A percentile compares a stretch with the other conserved stretches of the same genome.
Conservation (phyloP, 2,329 filamentous ascomycete species). For the Alternaria brassicicola region DNA sequence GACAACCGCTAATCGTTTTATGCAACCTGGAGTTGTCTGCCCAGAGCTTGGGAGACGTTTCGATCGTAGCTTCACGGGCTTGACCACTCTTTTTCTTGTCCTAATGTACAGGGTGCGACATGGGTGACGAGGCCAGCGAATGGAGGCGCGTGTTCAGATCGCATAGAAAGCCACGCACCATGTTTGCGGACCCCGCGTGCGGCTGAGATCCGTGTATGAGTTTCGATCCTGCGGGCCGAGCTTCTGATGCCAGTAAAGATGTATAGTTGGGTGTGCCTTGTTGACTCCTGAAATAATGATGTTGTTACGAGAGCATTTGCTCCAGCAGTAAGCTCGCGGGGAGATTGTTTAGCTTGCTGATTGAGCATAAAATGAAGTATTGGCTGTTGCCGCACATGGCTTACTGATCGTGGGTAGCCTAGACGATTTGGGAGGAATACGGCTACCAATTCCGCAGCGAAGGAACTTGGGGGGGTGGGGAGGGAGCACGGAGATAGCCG, state of each 20-base stretch:
- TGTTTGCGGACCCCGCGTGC: background rate
- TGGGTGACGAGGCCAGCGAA: slow-evolving; percentile 2
- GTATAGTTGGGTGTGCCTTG: background rate
- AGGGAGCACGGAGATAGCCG: background rate
- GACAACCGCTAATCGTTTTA: background rate
- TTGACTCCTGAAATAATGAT: background rate
- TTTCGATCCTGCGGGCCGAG: background rate
- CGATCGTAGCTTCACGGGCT: background rate
- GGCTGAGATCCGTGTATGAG: background rate
- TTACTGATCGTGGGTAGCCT: slow-evolving; percentile 5
- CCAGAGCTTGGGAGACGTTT: slow-evolving; percentile 3
- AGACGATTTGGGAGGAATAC: background rate
- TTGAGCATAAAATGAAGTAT: background rate
- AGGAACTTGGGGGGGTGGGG: background rate
- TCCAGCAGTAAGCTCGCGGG: background rate
- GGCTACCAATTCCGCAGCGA: background rate
- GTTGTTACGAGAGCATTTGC: background rate
- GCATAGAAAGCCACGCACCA: background rate
- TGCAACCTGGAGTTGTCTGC: background rate
- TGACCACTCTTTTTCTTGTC: background rate
- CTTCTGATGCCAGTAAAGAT: background rate
- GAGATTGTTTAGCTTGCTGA: background rate
- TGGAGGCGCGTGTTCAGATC: slow-evolving; percentile 2
- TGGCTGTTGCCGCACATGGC: background rate
- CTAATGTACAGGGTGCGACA: slow-evolving; percentile 2